Percentiles rank a stretch among this genome's conserved stretches.
These are phyloP conservation scores for Biscutella auriculata DNA, from an alignment of 441 rosid species.

Conservation along the genomic window DNA sequence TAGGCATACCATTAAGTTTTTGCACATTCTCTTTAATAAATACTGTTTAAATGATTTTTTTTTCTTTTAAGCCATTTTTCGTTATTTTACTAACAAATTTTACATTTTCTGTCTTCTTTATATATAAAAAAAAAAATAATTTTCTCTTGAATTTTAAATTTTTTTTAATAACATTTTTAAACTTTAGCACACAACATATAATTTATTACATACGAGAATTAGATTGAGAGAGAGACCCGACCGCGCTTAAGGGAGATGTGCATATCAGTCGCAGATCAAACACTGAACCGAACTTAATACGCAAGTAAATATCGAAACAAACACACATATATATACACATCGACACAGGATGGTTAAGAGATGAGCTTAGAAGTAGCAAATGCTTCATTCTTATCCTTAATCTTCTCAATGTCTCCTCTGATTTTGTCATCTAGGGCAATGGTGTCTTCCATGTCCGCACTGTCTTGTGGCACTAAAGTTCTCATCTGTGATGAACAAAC, in stretches of 20 bases:
- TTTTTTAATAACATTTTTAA: too few relatives aligned
- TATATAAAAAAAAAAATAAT: too few relatives aligned
- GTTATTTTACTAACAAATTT: too few relatives aligned
- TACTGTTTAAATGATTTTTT: too few relatives aligned
- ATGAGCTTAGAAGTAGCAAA: slow-evolving; percentile 5
- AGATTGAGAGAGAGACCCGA: slow-evolving; percentile 11
- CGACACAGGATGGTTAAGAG: neutral
- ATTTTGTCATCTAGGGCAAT: slow-evolving; percentile 17
- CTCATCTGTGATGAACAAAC: slow-evolving; percentile 29
- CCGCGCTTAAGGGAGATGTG: neutral
- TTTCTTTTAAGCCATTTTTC: too few relatives aligned
- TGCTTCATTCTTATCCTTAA: slow-evolving; percentile 8
- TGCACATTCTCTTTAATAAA: too few relatives aligned
- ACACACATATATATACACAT: neutral
- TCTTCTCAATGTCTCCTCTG: slow-evolving; percentile 15
- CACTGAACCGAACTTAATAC: slow-evolving; percentile 4
- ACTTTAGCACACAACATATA: too few relatives aligned
- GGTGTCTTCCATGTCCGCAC: slow-evolving; percentile 21
- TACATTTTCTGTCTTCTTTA: too few relatives aligned
- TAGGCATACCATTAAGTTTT: too few relatives aligned
- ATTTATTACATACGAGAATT: slow-evolving; percentile 10
- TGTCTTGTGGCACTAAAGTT: slow-evolving; percentile 23
- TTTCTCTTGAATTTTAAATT: too few relatives aligned
- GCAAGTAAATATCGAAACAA: slow-evolving; percentile 9
- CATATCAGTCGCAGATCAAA: neutral